These are phyloP conservation scores for Picea sitchensis DNA, from an alignment of 75 land plant genomes.

Conservation along the genomic window DNA sequence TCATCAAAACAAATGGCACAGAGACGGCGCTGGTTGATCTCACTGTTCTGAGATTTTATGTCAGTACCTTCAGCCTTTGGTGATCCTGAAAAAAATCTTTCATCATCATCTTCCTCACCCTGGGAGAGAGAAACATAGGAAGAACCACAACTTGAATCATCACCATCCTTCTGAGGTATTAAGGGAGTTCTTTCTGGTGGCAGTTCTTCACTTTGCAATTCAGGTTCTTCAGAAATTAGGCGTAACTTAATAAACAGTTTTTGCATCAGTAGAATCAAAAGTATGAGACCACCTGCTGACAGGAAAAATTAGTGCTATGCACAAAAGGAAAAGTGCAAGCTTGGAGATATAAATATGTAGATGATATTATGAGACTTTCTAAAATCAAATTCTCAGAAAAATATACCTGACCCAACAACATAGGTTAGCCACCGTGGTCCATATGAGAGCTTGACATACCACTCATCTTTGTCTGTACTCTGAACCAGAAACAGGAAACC, in stretches of 20 bases:
- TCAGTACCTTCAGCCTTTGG: slow-evolving; percentile 24
- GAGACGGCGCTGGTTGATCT: slow-evolving; percentile 21
- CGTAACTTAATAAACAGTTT: slow-evolving; percentile 17
- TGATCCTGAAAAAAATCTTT: slow-evolving; percentile 9
- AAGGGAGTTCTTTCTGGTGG: slow-evolving; percentile 31
- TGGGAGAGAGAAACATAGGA: slow-evolving; percentile 54
- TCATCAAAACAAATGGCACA: slow-evolving; percentile 70
- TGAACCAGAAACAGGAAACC: neutral
- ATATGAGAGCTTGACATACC: slow-evolving; percentile 55
- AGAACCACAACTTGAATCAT: slow-evolving; percentile 49
- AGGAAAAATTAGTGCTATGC: slow-evolving; percentile 5
- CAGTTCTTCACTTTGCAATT: slow-evolving; percentile 12
- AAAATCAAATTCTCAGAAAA: neutral
- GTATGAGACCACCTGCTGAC: slow-evolving; percentile 34
- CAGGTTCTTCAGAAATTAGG: slow-evolving; percentile 3
- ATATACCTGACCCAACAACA: slow-evolving; percentile 52
- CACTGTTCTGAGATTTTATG: slow-evolving; percentile 1
- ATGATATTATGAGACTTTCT: neutral
- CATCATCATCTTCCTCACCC: slow-evolving; percentile 41
- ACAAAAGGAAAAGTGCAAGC: neutral
- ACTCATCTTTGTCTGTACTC: slow-evolving; percentile 25
- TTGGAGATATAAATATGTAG: slow-evolving; percentile 1
- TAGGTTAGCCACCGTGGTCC: slow-evolving; percentile 66
- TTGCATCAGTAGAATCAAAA: slow-evolving; percentile 20
- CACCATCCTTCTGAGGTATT: slow-evolving; percentile 44